Base-by-base conservation (phyloP, 208 protist species). In the Tritrichomonas musculus region DNA sequence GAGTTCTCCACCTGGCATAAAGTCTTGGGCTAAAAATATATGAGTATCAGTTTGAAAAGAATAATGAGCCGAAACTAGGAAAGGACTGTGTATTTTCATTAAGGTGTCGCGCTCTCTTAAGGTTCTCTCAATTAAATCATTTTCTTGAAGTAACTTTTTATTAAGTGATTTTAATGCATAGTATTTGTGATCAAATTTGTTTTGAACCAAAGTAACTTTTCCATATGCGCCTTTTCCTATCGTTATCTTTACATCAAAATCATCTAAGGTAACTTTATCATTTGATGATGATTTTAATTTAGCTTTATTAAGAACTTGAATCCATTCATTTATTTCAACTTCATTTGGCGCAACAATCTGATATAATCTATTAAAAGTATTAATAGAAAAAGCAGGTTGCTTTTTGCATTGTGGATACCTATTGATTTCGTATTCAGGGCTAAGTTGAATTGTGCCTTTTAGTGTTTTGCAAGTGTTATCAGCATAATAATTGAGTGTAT, bases 11-110 rank as follows among this genome's bases (percentile, higher is more conserved):
- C 96, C 96, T 39, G 92, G 92, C 1, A 95, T 92, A 49, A 94
- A 96, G n/a, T 96, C 96, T 3, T 96, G 47, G 0, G 96, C 93
- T 36, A 97, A 92, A 55, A 95, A 96, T 9, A 96, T 9, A 22
- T 72, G 94, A 0, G 92, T 27, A 5, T 93, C 27, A 3, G 64
- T 95, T 93, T 96, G 94, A 41, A 96, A 96, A 30, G 94, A 47
- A 41, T 93, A 94, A 69, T 94, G 77, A 0, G 94, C 49, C 25
- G 75, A 75, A 17, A 95, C 92, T 17, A 95, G 73, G 66, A 95
- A 95, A 30, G 95, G 94, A 50, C 92, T 82, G 33, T 27, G 33
- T 0, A 47, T 64, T 27, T 47, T 25, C 1, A 64, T 25, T 11
- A 92, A 36, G 11, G 72, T 64, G 33, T 72, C 41, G 13, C 77